Percentiles rank a stretch among this genome's conserved stretches.
Evolutionary conservation across 148 eudicot genomes (phyloP).

Genomic region (Silene conica): DNA sequence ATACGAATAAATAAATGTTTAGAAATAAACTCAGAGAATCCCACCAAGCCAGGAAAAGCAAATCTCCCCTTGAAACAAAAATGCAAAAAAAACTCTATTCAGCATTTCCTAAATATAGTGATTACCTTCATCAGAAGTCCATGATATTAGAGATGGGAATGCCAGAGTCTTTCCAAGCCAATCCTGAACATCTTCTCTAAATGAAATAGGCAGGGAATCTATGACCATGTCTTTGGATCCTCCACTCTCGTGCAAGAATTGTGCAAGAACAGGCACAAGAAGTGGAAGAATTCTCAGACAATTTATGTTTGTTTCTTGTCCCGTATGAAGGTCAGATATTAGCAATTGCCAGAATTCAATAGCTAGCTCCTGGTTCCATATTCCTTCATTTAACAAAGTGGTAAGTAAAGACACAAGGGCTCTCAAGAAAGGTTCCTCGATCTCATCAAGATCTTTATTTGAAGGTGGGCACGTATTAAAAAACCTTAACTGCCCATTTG

Average conservation of each 20-base stretch:
- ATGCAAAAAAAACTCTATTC: neutral
- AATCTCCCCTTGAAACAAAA: neutral
- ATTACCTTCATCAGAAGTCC: constrained; percentile 77
- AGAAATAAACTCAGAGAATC: neutral
- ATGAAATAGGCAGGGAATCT: constrained; percentile 36
- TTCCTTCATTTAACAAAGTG: constrained; percentile 46
- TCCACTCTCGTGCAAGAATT: constrained; percentile 36
- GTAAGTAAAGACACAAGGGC: constrained; percentile 57
- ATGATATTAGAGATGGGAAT: constrained; percentile 58
- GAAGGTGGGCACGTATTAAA: constrained; percentile 52
- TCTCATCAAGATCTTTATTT: constrained; percentile 48
- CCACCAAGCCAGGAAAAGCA: neutral
- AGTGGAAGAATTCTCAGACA: constrained; percentile 69
- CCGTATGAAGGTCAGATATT: constrained; percentile 57
- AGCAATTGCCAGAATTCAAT: constrained; percentile 45
- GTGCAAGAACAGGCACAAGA: constrained; percentile 50
- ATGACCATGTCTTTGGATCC: constrained; percentile 22
- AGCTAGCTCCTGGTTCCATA: constrained; percentile 63
- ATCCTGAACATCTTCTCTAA: constrained; percentile 41
- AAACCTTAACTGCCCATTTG: constrained; percentile 37
- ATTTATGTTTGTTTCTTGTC: constrained; percentile 51
- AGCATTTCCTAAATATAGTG: neutral
- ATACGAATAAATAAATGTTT: neutral
- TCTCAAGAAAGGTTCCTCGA: constrained; percentile 70
- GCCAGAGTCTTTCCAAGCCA: constrained; percentile 65